Conservation (phyloP, 805 yeast species). For the Lipomyces yamadae region DNA sequence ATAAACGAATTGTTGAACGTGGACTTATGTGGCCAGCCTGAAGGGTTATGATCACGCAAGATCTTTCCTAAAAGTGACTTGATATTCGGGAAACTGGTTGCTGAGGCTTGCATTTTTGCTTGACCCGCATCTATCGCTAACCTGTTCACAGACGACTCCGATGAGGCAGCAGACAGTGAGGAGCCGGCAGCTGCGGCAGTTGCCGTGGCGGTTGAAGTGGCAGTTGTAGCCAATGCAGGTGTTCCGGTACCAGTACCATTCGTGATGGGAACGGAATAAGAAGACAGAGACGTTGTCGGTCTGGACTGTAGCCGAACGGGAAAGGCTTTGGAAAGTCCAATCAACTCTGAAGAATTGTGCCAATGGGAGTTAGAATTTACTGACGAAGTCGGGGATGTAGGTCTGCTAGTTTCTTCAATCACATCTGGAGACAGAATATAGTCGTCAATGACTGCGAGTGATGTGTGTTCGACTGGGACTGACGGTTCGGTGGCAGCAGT, state of each 20-base stretch:
- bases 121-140: not conserved
- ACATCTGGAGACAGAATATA: slow-evolving; percentile 32
- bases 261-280: slow-evolving; percentile 26
- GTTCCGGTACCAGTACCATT: slow-evolving; percentile 18
- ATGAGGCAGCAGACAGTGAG: slow-evolving; percentile 26
- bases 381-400: slow-evolving; percentile 19
- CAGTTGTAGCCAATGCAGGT: slow-evolving; percentile 19
- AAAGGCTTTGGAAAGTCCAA: slow-evolving; percentile 31
- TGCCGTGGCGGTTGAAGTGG: slow-evolving; percentile 19
- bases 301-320: slow-evolving; percentile 38
- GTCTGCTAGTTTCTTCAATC: slow-evolving; percentile 15
- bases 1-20: slow-evolving; percentile 35
- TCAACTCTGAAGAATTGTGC: slow-evolving; percentile 23
- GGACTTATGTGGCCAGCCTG: slow-evolving; percentile 20
- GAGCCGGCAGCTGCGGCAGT: slow-evolving; percentile 17
- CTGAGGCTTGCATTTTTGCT: slow-evolving; percentile 5
- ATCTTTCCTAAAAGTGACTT: slow-evolving; percentile 32
- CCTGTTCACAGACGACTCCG: slow-evolving; percentile 7
- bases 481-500: slow-evolving; percentile 29
- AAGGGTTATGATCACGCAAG: slow-evolving; percentile 29
- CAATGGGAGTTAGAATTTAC: slow-evolving; percentile 1
- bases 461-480: slow-evolving; percentile 19
- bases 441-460: slow-evolving; percentile 30
- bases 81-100: slow-evolving; percentile 17
- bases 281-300: slow-evolving; percentile 41